Base-by-base conservation (phyloP, 1,139 yeast genomes). In the Kurtzmaniella quercitrusa region DNA sequence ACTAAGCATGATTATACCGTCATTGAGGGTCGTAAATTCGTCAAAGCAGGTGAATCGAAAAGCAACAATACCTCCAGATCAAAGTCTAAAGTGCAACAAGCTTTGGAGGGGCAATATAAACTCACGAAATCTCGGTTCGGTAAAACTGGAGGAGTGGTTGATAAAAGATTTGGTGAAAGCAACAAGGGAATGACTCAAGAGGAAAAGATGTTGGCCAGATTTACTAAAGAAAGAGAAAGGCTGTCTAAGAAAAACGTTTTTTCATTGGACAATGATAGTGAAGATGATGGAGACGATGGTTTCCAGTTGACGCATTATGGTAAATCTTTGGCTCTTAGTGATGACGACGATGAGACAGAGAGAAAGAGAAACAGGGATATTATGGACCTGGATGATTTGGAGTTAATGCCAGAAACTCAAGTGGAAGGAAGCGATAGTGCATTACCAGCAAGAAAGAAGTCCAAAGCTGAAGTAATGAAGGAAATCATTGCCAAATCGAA, bases 401-500 rank as follows among this genome's bases (percentile, higher is more conserved):
- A 53, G 21, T 41, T 56, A 19, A 42, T 47, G 47, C 56, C 52
- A 8, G 63, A 56, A 6, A 16, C 11, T 5, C 23, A 34, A 8
- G 15, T 5, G 11, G 37, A 19, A 34, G 37, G 20, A 4, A 19
- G 6, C 2, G 42, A 34, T 14, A 61, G 55, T 2, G 72, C 60
- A 4, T 53, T 48, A 19, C 70, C 73, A 5, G 69, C 71, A 23
- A 77, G 81, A 47, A 88, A 85, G 61, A 94, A 89, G 66, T 78
- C 93, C 23, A 91, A 93, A 59, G 87, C 88, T 37, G 98, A 94
- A 61, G 95, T 94, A 35, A 93, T 94, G 98, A 83, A 88, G 55
- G 99, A 94, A 62, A 80, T 94, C 44, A 93, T 94, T 49, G 96
- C 97, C 36, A 94, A 94, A 63, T 88, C 97, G 9, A 94, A 94